Evolutionary conservation across 305 asterid species (phyloP), one percentile per base, ranked within the genome.

Genomic region (Andrographis paniculata): DNA sequence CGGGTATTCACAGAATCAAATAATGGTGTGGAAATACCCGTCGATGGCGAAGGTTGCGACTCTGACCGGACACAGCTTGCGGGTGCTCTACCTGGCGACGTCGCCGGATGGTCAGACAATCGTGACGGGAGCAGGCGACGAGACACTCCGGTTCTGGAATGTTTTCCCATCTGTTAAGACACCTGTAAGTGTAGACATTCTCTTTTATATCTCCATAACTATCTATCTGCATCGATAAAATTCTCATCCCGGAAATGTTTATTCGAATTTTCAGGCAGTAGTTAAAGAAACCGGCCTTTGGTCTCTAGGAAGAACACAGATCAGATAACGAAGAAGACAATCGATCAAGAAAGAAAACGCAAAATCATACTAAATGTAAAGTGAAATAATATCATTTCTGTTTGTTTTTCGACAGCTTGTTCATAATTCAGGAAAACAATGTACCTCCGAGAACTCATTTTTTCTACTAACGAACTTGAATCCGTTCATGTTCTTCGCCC

Each of bases 1-100:
- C 49, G 99, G 99, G 1, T 87, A 87, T 53, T 92, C 99, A 22
- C 99, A 92, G 66, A 92, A 92, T 64, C 99, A 92, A 53, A 80
- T 87, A 44, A 92, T 87, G 99, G 80, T 87, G 73, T 92, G 96
- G 99, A 92, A 84, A 74, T 92, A 92, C 72, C 99, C 96, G 38
- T 78, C 93, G 19, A 64, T 92, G 91, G 39, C 93, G 1, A 87
- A 87, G 94, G 95, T 91, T 54, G 99, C 95, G 5, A 87, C 95
- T 36, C 71, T 92, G 43, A 92, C 96, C 18, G 99, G 99, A 35
- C 96, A 92, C 55, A 81, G 91, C 61, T 35, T 92, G 68, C 65
- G 99, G 20, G 96, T 92, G 17, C 80, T 87, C 17, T 92, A 92
- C 74, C 78, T 91, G 43, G 99, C 99, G 24, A 76, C 71, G 81